Conservation (phyloP, 208 protist species). For the Porcisia hertigi region DNA sequence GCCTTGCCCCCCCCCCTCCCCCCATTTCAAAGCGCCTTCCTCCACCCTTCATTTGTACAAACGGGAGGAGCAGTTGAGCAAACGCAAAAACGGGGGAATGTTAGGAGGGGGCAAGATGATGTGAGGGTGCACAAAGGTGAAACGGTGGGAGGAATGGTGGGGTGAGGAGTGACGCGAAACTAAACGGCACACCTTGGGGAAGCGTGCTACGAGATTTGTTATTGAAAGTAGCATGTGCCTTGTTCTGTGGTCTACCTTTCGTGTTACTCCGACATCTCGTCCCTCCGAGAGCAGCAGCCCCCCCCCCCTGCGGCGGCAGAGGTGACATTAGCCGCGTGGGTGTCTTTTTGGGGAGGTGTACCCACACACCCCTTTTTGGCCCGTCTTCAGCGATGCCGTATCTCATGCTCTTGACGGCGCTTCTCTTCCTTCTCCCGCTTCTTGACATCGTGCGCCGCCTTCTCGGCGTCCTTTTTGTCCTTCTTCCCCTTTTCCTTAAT, state of each 20-base stretch:
- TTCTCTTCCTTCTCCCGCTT: constrained; percentile 18
- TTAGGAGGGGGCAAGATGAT: too few species aligned
- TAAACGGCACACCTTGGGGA: background rate
- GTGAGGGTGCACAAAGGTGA: background rate
- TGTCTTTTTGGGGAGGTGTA: background rate
- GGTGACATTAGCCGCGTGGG: background rate
- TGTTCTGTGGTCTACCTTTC: background rate
- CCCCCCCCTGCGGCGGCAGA: background rate
- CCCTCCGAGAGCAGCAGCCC: background rate
- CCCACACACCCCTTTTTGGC: background rate
- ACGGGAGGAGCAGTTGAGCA: too few species aligned
- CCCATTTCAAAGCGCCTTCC: too few species aligned
- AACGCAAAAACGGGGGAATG: too few species aligned
- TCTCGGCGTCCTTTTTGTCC: constrained; percentile 27
- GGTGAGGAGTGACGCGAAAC: background rate
- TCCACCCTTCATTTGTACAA: too few species aligned
- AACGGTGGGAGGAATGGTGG: background rate
- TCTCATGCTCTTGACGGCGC: constrained; percentile 7
- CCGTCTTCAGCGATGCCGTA: constrained; percentile 8
- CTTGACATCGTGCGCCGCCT: constrained; percentile 27
- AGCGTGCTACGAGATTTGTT: background rate
- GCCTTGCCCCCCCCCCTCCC: too few species aligned
- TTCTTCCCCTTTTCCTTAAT: constrained; percentile 40
- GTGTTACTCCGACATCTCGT: background rate
- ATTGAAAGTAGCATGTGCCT: background rate